phyloP scores from a whole-genome alignment of 202 grass and related monocot species.

The Cymbopogon flexuosus region DNA sequence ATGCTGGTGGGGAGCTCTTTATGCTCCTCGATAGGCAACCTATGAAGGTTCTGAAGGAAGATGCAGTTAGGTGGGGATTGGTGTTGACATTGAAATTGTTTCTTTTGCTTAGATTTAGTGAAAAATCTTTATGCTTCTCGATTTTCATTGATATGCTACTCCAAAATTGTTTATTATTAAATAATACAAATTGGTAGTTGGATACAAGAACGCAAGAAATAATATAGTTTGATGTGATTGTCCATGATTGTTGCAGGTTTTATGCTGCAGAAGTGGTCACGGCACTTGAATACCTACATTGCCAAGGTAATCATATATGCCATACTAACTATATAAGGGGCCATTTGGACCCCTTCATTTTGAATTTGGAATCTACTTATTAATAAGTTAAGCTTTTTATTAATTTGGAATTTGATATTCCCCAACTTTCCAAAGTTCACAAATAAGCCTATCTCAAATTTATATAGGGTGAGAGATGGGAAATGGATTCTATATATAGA shows the following conservation, averaged over 20 bases:
- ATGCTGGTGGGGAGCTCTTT: conserved; percentile 83
- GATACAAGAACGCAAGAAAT: not conserved
- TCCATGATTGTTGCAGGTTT: conserved; percentile 49
- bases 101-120: conserved; percentile 2
- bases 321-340: not conserved
- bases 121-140: not conserved
- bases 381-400: too few species aligned
- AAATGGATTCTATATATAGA: too few species aligned
- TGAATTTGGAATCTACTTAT: too few species aligned
- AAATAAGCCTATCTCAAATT: too few species aligned
- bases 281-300: conserved; percentile 91
- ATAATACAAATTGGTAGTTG: not conserved
- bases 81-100: conserved; percentile 3
- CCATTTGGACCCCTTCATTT: too few species aligned
- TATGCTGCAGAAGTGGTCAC: conserved; percentile 86
- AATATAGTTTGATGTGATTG: not conserved
- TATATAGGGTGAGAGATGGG: too few species aligned
- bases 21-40: conserved; percentile 65
- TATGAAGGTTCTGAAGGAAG: conserved; percentile 65
- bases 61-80: conserved; percentile 70
- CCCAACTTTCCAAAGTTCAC: too few species aligned
- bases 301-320: conserved; percentile 58
- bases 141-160: not conserved
- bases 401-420: too few species aligned
- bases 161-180: not conserved